Evolutionary conservation across 768 basidiomycete species (phyloP).

Genomic region (Cystobasidium ongulense): DNA sequence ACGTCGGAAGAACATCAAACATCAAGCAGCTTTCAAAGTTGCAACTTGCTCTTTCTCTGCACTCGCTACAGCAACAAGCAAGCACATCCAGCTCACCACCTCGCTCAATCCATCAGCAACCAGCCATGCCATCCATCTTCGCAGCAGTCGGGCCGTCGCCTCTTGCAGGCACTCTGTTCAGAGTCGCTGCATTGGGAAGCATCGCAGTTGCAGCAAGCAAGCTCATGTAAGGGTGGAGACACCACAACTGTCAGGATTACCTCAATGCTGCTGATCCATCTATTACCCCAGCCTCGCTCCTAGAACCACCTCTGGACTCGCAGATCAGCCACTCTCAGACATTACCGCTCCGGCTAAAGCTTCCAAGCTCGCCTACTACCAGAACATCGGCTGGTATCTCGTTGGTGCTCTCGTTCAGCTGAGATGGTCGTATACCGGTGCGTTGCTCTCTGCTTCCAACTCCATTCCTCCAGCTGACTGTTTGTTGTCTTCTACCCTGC

Average conservation of each 20-base stretch:
- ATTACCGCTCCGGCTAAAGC: conserved; percentile 9
- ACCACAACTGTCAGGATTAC: neutral
- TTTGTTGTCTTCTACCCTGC: neutral
- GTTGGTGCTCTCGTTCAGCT: conserved; percentile 18
- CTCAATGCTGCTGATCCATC: neutral
- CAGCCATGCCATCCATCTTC: conserved; percentile 26
- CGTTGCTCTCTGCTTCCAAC: neutral
- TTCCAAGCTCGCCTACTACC: conserved; percentile 27
- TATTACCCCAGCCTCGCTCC: neutral
- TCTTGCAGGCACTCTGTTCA: conserved; percentile 21
- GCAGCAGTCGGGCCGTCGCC: conserved; percentile 1
- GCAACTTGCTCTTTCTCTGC: neutral
- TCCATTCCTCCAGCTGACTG: too few relatives aligned
- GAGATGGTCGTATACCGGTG: conserved; percentile 27
- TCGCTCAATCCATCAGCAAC: neutral
- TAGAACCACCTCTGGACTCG: conserved; percentile 7
- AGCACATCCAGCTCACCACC: neutral
- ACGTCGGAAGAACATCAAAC: neutral
- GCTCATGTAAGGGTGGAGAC: conserved; percentile 4
- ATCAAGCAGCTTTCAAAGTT: neutral
- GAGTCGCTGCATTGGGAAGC: conserved; percentile 1
- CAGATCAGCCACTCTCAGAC: conserved; percentile 10
- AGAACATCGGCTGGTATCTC: neutral
- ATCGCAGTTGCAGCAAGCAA: conserved; percentile 3
- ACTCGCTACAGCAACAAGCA: too few relatives aligned